Evolutionary conservation across 2,329 filamentous ascomycete species (phyloP), one percentile per base, ranked within the genome.

Genomic region (Penicillium sp.): DNA sequence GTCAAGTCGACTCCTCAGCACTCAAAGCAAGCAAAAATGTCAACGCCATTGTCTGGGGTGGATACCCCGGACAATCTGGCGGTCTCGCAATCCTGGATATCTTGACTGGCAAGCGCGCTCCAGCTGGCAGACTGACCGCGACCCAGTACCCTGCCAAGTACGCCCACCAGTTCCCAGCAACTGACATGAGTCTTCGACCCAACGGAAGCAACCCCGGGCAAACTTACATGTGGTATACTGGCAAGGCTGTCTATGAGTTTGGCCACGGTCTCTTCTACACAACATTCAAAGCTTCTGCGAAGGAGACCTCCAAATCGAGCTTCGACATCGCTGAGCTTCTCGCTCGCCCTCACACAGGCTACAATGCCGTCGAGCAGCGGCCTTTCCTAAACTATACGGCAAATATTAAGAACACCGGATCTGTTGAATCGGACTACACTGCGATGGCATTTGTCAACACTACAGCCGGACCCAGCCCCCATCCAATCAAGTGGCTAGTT

Each of bases 201-300:
- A 68, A 65, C 18, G 66, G 62, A 1, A 57, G 55, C 9, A 75
- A 75, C 21, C 76, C 75, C 0, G 76, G 76, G 0, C 70, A 76
- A 22, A 78, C 76, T 0, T 78, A 78, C 52, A 74, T 73, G 54
- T 78, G 76, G 76, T 77, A 77, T 55, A 71, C 67, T 0, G 70
- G 70, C 4, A 62, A 63, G 9, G 65, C 75, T 0, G 74, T 77
- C 5, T 72, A 72, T 16, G 70, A 71, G 10, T 78, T 78, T 48
- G 76, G 76, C 3, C 72, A 75, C 45, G 76, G 76, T 2, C 54
- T 77, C 4, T 75, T 76, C 64, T 78, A 79, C 54, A 77, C 76
- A 0, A 73, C 65, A 4, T 78, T 78, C 60, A 58, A 62, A 14
- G 55, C 55, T 7, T 66, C 51, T 5, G 18, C 31, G 5, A 11